Percentiles rank a stretch among this genome's conserved stretches.
Conservation (phyloP, 345 rosid species). For the thale cress (Arabidopsis thaliana) region DNA sequence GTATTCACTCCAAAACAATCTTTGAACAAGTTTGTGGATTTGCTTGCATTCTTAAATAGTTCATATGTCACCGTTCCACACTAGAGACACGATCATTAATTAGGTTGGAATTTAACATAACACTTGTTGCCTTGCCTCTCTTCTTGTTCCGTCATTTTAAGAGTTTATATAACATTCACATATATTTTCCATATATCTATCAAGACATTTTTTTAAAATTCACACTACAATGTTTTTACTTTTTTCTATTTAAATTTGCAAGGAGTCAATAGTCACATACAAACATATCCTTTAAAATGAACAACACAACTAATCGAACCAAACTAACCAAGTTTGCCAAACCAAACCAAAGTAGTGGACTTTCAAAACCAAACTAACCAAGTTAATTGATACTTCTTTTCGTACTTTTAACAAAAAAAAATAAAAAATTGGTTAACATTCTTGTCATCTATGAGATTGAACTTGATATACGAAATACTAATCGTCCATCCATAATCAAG, state of each 20-base stretch:
- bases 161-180: too few relatives aligned
- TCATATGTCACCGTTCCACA: constrained; percentile 1
- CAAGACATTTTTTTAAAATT: neutral
- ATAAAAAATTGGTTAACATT: too few relatives aligned
- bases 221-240: neutral
- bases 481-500: neutral
- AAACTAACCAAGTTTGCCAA: too few relatives aligned
- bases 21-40: constrained; percentile 11
- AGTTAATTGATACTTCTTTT: too few relatives aligned
- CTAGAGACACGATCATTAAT: constrained; percentile 21
- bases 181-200: neutral
- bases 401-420: too few relatives aligned
- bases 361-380: too few relatives aligned
- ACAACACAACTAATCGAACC: too few relatives aligned
- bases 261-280: neutral
- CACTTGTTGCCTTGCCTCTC: neutral
- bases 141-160: too few relatives aligned
- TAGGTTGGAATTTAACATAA: neutral
- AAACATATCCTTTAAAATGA: too few relatives aligned
- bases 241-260: neutral
- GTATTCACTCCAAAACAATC: constrained; percentile 12
- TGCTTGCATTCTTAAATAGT: neutral
- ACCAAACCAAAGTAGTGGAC: too few relatives aligned
- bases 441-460: too few relatives aligned
- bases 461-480: neutral